These are phyloP conservation scores for Talaromyces rugulosus DNA, from an alignment of 2,329 filamentous ascomycete genomes.

Conservation along the genomic window DNA sequence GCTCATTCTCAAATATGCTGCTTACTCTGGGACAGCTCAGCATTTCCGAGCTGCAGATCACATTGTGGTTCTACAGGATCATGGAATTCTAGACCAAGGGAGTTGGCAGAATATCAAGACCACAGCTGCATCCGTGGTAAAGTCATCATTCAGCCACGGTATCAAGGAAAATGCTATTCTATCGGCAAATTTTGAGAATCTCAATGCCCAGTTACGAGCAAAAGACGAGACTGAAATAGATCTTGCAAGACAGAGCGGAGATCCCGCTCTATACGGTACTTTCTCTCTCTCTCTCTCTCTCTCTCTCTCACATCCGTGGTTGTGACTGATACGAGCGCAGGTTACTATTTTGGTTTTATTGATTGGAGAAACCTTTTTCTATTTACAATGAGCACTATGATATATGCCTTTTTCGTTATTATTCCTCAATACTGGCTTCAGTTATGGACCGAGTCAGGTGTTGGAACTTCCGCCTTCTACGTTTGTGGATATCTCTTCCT, in stretches of 20 bases:
- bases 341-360: slow-evolving; percentile 7
- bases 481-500: slow-evolving; percentile 2
- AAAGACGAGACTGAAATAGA: slow-evolving; percentile 3
- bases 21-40: neutral
- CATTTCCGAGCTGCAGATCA: neutral
- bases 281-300: neutral
- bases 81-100: slow-evolving; percentile 2
- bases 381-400: neutral
- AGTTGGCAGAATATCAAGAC: neutral
- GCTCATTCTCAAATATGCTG: neutral
- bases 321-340: neutral
- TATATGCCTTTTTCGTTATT: slow-evolving; percentile 7
- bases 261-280: slow-evolving; percentile 7
- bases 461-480: neutral
- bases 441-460: slow-evolving; percentile 3
- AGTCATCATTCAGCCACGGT: neutral
- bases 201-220: slow-evolving; percentile 2
- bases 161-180: neutral
- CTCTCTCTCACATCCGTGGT: neutral
- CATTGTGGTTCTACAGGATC: neutral
- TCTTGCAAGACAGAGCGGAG: slow-evolving; percentile 6
- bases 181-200: neutral
- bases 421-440: slow-evolving; percentile 8
- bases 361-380: neutral
- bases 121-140: neutral